Evolutionary conservation across 495 filamentous ascomycete genomes (phyloP).

Genomic region (Penicillium nucicola): DNA sequence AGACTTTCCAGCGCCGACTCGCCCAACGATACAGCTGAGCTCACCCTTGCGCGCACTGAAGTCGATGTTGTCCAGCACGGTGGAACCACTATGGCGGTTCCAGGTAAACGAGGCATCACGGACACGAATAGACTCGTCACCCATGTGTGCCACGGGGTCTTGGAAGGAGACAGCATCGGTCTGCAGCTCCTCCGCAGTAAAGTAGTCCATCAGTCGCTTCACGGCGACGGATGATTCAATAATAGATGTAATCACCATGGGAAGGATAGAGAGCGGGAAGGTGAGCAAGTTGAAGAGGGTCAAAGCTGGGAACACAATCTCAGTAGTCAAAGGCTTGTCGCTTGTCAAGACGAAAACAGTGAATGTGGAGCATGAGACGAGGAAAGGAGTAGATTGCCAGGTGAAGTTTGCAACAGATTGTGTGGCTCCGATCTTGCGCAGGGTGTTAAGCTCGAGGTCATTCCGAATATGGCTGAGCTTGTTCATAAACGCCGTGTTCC

Average conservation of each 20-base stretch:
- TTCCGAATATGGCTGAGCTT: conserved; percentile 94
- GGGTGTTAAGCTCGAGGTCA: conserved; percentile 90
- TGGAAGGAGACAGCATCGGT: conserved; percentile 70
- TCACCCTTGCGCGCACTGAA: conserved; percentile 88
- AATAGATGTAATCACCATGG: conserved; percentile 96
- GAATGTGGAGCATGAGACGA: conserved; percentile 97
- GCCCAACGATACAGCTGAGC: conserved; percentile 88
- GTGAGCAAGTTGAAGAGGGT: conserved; percentile 91
- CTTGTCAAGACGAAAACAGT: conserved; percentile 86
- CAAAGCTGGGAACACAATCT: conserved; percentile 93
- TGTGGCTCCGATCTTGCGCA: conserved; percentile 91
- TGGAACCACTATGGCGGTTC: conserved; percentile 69
- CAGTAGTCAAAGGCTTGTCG: conserved; percentile 78
- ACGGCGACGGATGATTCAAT: conserved; percentile 96
- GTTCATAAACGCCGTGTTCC: conserved; percentile 95
- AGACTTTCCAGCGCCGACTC: conserved; percentile 92
- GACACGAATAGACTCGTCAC: conserved; percentile 82
- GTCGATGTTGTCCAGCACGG: conserved; percentile 72
- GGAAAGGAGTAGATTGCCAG: conserved; percentile 98
- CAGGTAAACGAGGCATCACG: conserved; percentile 90
- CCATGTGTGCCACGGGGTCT: conserved; percentile 63
- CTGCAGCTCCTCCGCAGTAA: conserved; percentile 88
- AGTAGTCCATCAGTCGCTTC: conserved; percentile 77
- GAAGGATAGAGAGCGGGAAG: conserved; percentile 90
- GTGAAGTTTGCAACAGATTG: conserved; percentile 96